Conservation (phyloP, 306 rosid genomes). For the Cicer bijugum region DNA sequence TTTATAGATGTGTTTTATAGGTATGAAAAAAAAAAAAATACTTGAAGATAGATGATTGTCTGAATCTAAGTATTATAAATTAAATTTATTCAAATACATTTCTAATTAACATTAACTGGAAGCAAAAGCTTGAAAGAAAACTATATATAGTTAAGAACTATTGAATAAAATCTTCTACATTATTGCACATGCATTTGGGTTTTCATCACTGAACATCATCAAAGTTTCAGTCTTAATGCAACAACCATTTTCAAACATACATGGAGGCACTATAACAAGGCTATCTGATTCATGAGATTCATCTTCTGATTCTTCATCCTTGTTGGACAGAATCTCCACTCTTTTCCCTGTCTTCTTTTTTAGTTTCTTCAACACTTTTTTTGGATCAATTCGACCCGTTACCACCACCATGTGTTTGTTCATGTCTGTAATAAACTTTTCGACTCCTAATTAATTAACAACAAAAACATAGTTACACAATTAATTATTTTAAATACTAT, state of each 20-base stretch:
- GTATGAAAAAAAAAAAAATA: background rate
- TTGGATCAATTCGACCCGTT: constrained; percentile 67
- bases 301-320: constrained; percentile 38
- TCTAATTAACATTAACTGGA: constrained; percentile 1
- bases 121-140: background rate
- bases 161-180: constrained; percentile 49
- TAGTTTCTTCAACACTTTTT: constrained; percentile 69
- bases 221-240: constrained; percentile 51
- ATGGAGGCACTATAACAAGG: constrained; percentile 33
- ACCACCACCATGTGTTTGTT: constrained; percentile 61
- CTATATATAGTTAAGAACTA: background rate
- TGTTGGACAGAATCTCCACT: constrained; percentile 58
- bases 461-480: background rate
- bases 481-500: background rate
- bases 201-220: constrained; percentile 77
- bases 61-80: background rate
- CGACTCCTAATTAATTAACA: constrained; percentile 60
- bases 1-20: too few species aligned
- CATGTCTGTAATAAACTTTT: constrained; percentile 70
- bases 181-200: constrained; percentile 74
- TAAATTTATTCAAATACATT: background rate
- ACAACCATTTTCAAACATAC: constrained; percentile 39
- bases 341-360: constrained; percentile 67
- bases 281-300: constrained; percentile 22
- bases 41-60: background rate